Evolutionary conservation across 495 filamentous ascomycete genomes (phyloP).

Genomic region (Tuber brumale): DNA sequence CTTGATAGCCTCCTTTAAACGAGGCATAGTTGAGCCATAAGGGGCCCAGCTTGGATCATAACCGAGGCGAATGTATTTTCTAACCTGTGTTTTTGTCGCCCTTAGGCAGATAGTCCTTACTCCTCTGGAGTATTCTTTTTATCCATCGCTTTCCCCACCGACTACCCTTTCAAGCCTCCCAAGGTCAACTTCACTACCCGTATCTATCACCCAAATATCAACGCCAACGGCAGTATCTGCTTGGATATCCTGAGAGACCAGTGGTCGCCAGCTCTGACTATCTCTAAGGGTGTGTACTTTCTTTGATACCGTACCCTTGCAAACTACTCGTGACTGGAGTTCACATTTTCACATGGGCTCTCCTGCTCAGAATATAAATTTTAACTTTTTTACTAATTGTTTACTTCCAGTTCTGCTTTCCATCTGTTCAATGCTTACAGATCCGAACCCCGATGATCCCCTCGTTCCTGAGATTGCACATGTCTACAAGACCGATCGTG

Average conservation of each 20-base stretch:
- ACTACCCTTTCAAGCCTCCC: slow-evolving; percentile 99
- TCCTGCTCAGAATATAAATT: background rate
- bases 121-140: slow-evolving; percentile 97
- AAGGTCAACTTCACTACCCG: slow-evolving; percentile 99
- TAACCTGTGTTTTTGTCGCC: slow-evolving; percentile 33
- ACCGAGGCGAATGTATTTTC: slow-evolving; percentile 18
- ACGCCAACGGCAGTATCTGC: slow-evolving; percentile 98
- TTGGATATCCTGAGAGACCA: slow-evolving; percentile 96
- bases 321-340: slow-evolving; percentile 1
- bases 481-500: slow-evolving; percentile 98
- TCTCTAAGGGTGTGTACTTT: slow-evolving; percentile 78
- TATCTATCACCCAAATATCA: slow-evolving; percentile 99
- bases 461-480: slow-evolving; percentile 98
- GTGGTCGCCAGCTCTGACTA: slow-evolving; percentile 97
- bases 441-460: slow-evolving; percentile 97
- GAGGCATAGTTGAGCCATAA: background rate
- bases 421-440: slow-evolving; percentile 99
- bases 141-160: slow-evolving; percentile 96
- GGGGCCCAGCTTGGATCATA: background rate
- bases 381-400: background rate
- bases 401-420: slow-evolving; percentile 71
- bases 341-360: background rate
- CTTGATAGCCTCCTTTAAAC: background rate
- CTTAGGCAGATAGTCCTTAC: slow-evolving; percentile 82
- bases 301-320: background rate